These are phyloP conservation scores for Phytophthora megakarya DNA, from an alignment of 352 stramenopile genomes.

Conservation along the genomic window DNA sequence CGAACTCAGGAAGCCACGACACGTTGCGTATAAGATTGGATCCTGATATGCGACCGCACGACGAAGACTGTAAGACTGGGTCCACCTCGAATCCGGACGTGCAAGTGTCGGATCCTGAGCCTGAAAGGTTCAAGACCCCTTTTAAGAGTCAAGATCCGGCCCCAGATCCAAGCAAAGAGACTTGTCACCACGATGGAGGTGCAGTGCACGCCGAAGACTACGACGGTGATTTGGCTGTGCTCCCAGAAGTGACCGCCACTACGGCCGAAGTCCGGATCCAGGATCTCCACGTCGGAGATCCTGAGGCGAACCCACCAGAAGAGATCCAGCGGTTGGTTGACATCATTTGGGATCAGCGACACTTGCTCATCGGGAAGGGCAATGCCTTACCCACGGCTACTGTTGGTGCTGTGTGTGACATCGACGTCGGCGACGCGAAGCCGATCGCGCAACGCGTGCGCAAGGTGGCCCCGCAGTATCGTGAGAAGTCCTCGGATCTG, in stretches of 20 bases:
- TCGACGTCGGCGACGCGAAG: conserved; percentile 29
- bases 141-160: no score
- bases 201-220: conserved; percentile 20
- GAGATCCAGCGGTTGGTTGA: not conserved
- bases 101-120: no score
- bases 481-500: no score
- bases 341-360: not conserved
- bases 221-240: conserved; percentile 14
- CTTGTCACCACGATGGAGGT: conserved; percentile 18
- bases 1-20: no score
- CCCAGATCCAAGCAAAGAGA: not conserved
- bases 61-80: no score
- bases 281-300: conserved; percentile 24
- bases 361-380: conserved; percentile 27
- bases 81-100: no score
- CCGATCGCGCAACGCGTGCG: not conserved
- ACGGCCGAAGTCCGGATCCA: conserved; percentile 16
- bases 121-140: no score
- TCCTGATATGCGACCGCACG: no score
- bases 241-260: conserved; percentile 22
- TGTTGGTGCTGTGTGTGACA: no score
- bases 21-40: no score
- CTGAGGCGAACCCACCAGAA: not conserved
- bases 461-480: no score
- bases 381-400: conserved; percentile 24